Evolutionary conservation across 2,329 filamentous ascomycete species (phyloP).

Genomic region (Periconia sp.): DNA sequence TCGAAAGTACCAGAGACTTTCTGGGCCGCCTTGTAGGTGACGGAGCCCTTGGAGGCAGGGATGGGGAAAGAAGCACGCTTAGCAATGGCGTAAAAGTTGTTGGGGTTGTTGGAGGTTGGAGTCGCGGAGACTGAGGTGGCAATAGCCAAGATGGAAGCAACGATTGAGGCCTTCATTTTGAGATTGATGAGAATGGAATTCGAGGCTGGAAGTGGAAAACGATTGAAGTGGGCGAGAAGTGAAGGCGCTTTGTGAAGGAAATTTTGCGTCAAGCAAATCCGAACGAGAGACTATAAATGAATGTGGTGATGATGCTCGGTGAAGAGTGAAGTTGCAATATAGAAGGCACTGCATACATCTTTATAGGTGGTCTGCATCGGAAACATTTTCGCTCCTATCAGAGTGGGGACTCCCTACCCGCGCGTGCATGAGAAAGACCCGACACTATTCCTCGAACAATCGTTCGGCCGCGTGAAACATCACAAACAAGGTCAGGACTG

Average conservation of each 20-base stretch:
- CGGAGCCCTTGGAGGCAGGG: slow-evolving; percentile 34
- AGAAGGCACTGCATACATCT: neutral
- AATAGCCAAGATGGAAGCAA: slow-evolving; percentile 30
- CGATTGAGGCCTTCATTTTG: slow-evolving; percentile 39
- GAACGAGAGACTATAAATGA: slow-evolving; percentile 4
- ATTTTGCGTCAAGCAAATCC: slow-evolving; percentile 11
- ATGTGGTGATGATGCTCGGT: slow-evolving; percentile 2
- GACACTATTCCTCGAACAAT: neutral
- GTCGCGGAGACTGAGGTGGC: slow-evolving; percentile 30
- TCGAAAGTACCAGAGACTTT: slow-evolving; percentile 24
- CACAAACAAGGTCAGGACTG: neutral
- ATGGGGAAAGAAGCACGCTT: slow-evolving; percentile 36
- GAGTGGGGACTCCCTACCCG: neutral
- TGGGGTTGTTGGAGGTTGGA: slow-evolving; percentile 19
- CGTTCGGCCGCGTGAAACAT: slow-evolving; percentile 7
- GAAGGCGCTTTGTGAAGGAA: slow-evolving; percentile 4
- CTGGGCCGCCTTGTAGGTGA: slow-evolving; percentile 18
- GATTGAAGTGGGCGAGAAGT: slow-evolving; percentile 3
- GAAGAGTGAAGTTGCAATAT: slow-evolving; percentile 4
- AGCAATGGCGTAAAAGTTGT: slow-evolving; percentile 25
- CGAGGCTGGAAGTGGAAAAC: slow-evolving; percentile 28
- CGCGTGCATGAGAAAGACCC: neutral
- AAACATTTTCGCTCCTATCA: neutral
- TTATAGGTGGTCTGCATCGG: slow-evolving; percentile 4
- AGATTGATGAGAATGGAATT: neutral